Evolutionary conservation across 2,329 filamentous ascomycete species (phyloP), one percentile per base, ranked within the genome.

Genomic region (Trichophyton rubrum): DNA sequence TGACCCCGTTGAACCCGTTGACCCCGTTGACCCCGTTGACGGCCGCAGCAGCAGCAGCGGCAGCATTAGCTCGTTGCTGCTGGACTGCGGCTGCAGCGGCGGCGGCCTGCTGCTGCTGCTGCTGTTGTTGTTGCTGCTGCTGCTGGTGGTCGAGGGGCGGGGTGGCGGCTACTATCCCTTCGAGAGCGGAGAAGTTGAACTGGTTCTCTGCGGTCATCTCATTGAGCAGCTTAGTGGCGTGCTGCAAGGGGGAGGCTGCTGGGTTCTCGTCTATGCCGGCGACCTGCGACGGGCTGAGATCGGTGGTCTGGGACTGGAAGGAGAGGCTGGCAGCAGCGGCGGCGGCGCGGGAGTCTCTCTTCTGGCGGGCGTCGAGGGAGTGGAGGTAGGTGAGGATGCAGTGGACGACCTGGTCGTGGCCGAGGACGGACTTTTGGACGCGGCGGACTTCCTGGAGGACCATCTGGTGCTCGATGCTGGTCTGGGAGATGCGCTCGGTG

Each of bases 401-500:
- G 66, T 86, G 83, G 77, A 88, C 87, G 59, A 86, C 82, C 67
- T 84, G 82, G 68, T 88, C 85, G 67, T 88, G 85, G 66, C 86
- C 86, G 59, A 87, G 79, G 56, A 88, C 86, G 56, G 87, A 87
- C 72, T 86, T 86, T 70, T 86, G 83, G 56, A 86, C 76, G 22
- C 83, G 80, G 64, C 85, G 81, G 38, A 85, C 71, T 68, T 86
- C 83, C 68, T 86, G 83, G 58, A 85, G 70, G 64, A 86, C 78
- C 73, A 86, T 80, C 22, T 83, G 82, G 65, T 86, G 81, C 66
- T 85, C 82, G 62, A 85, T 80, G 64, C 79, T 81, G 59, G 96
- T 81, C 68, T 95, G 90, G 62, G 86, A 85, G 71, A 90, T 93
- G 64, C 89, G 83, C 67, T 92, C 89, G 68, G 93, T 89, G 45